phyloP scores from a whole-genome alignment of 371 early-diverging fungal genomes.

The Saksenaea oblongispora region DNA sequence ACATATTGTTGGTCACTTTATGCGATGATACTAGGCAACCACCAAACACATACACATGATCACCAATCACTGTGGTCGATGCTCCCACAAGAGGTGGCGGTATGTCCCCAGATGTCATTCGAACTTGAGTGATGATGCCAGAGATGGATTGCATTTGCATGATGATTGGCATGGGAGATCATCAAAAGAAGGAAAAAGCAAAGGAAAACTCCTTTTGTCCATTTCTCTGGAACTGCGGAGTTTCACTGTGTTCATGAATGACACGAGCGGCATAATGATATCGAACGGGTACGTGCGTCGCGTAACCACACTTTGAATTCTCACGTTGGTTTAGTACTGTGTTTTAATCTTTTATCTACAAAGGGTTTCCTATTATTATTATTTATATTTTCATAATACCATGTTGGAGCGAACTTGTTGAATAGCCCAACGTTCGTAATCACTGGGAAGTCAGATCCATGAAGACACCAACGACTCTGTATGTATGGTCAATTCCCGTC shows the following conservation, averaged over 20 bases:
- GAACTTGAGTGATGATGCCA: constrained; percentile 65
- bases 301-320: background rate
- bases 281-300: background rate
- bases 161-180: constrained; percentile 25
- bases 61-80: constrained; percentile 68
- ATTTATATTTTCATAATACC: too few species aligned
- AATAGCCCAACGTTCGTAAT: too few species aligned
- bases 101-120: constrained; percentile 71
- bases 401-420: too few species aligned
- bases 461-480: too few species aligned
- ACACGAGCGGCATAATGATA: background rate
- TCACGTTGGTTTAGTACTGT: too few species aligned
- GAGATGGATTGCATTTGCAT: constrained; percentile 60
- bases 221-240: background rate
- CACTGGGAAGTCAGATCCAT: too few species aligned
- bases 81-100: constrained; percentile 82
- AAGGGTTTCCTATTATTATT: too few species aligned
- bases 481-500: too few species aligned
- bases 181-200: background rate
- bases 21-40: constrained; percentile 70
- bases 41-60: constrained; percentile 74
- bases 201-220: background rate
- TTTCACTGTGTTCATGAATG: background rate
- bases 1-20: constrained; percentile 74
- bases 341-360: too few species aligned